Conservation (phyloP, 2,329 filamentous ascomycete species). For the Xylaria polymorpha region DNA sequence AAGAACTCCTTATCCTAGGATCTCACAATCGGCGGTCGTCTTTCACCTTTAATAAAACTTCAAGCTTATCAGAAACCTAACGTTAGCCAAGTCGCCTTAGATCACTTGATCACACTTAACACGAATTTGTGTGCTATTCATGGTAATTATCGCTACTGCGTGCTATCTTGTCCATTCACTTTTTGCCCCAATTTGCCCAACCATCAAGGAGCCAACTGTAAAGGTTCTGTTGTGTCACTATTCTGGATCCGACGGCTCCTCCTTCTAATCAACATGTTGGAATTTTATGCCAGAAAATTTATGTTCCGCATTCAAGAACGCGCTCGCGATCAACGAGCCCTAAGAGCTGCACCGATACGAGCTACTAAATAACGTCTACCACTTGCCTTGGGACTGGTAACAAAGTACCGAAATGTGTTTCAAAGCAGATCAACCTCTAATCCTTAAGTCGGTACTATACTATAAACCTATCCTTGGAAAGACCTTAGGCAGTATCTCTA, state of each 20-base stretch:
- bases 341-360: background rate
- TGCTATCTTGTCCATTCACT: background rate
- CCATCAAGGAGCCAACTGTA: background rate
- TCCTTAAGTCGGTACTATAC: conserved; percentile 39
- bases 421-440: background rate
- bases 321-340: background rate
- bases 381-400: background rate
- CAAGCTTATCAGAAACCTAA: background rate
- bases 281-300: background rate
- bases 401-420: background rate
- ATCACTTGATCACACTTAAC: background rate
- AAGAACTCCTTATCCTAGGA: background rate
- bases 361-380: background rate
- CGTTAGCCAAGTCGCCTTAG: background rate
- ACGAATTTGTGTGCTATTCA: background rate
- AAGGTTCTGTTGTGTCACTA: too few species aligned
- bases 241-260: background rate
- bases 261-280: background rate
- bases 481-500: background rate
- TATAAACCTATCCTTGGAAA: background rate
- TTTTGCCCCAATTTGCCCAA: background rate
- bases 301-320: background rate
- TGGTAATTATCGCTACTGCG: background rate
- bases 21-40: too few species aligned
- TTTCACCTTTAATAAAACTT: background rate